phyloP scores from a whole-genome alignment of 1,284 basidiomycete species.

The Tausonia pullulans region DNA sequence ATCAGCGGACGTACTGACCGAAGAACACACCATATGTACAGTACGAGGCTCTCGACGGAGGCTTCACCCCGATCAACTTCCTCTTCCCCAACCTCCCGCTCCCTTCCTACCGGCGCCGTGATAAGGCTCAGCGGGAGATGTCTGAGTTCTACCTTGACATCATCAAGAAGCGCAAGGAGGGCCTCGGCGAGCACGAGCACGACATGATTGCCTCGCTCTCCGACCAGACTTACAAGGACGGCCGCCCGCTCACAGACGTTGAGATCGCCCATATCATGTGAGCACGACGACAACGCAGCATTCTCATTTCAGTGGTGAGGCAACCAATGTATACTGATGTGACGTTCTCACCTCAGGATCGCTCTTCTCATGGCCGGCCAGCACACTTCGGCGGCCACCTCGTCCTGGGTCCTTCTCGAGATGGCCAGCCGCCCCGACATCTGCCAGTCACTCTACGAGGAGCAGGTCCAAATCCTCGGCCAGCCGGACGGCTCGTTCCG shows the following conservation, averaged over 20 bases:
- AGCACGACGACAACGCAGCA: too few species aligned
- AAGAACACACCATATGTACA: background rate
- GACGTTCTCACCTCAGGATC: slow-evolving; percentile 36
- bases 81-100: slow-evolving; percentile 89
- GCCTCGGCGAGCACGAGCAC: slow-evolving; percentile 48
- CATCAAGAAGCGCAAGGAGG: slow-evolving; percentile 60
- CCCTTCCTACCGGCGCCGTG: slow-evolving; percentile 75
- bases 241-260: slow-evolving; percentile 64
- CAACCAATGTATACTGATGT: background rate
- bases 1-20: slow-evolving; percentile 19
- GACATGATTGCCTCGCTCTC: slow-evolving; percentile 91
- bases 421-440: slow-evolving; percentile 69
- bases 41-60: slow-evolving; percentile 59
- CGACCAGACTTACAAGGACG: slow-evolving; percentile 77
- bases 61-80: slow-evolving; percentile 86
- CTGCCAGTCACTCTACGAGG: slow-evolving; percentile 72
- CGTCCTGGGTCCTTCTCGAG: slow-evolving; percentile 85
- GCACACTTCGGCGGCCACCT: slow-evolving; percentile 88
- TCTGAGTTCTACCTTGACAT: slow-evolving; percentile 86
- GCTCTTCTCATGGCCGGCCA: slow-evolving; percentile 95
- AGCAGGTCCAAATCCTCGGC: slow-evolving; percentile 76
- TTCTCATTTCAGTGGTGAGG: too few species aligned
- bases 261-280: slow-evolving; percentile 92
- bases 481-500: slow-evolving; percentile 69
- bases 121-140: slow-evolving; percentile 87